A percentile compares a stretch with the other conserved stretches of the same genome.
These are phyloP conservation scores for Monosporozyma aerobia DNA, from an alignment of 805 yeast species.

Conservation along the genomic window DNA sequence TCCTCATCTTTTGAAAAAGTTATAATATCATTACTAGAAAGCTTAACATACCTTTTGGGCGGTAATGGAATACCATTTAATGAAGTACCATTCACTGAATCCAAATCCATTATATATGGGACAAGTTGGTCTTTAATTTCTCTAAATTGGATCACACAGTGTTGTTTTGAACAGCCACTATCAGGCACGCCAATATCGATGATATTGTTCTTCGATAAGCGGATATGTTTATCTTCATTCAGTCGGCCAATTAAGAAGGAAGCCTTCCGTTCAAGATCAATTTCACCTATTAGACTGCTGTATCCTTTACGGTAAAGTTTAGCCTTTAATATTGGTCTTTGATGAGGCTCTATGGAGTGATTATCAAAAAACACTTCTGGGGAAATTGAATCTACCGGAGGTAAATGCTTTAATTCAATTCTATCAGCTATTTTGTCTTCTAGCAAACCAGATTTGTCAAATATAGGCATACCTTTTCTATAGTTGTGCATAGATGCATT, in stretches of 20 bases:
- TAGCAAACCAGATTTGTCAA: slow-evolving; percentile 35
- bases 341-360: slow-evolving; percentile 11
- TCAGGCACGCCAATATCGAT: slow-evolving; percentile 33
- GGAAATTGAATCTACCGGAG: slow-evolving; percentile 28
- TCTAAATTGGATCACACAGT: slow-evolving; percentile 41
- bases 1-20: slow-evolving; percentile 31
- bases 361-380: slow-evolving; percentile 18
- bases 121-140: slow-evolving; percentile 12
- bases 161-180: slow-evolving; percentile 37
- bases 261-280: slow-evolving; percentile 22
- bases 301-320: slow-evolving; percentile 25
- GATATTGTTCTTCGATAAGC: slow-evolving; percentile 7
- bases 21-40: slow-evolving; percentile 34
- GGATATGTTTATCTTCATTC: slow-evolving; percentile 10
- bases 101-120: slow-evolving; percentile 40
- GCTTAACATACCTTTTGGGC: slow-evolving; percentile 34
- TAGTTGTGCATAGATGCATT: background rate
- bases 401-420: slow-evolving; percentile 31
- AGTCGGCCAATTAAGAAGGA: slow-evolving; percentile 31
- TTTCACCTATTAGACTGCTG: slow-evolving; percentile 18
- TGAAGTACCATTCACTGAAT: slow-evolving; percentile 40
- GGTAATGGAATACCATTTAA: slow-evolving; percentile 36
- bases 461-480: slow-evolving; percentile 19
- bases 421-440: slow-evolving; percentile 35
- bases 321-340: slow-evolving; percentile 21